Evolutionary conservation across 1,139 yeast species (phyloP), one percentile per base, ranked within the genome.

Genomic region (Taphrina flavorubra): DNA sequence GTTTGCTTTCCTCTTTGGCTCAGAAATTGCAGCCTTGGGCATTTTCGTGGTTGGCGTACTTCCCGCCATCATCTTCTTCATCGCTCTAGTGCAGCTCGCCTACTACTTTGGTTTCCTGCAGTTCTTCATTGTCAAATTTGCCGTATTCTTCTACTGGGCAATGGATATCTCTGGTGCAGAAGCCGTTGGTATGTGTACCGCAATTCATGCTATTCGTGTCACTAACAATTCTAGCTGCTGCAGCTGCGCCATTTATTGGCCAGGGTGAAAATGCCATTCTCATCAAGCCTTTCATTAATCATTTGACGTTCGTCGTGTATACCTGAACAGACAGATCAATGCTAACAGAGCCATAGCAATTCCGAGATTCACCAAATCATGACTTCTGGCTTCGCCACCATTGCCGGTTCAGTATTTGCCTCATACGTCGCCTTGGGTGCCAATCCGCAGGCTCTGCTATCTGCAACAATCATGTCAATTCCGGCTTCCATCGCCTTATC

Each of bases 401-500:
- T 86, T 72, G 83, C 89, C 2, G 90, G 90, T 44, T 85, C 88
- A 0, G 89, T 86, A 39, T 80, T 86, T 72, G 89, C 85, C 11
- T 85, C 89, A 11, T 86, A 86, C 75, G 86, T 86, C 73, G 86
- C 87, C 3, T 81, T 86, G 76, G 90, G 90, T 57, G 81, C 86
- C 73, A 85, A 85, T 73, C 82, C 89, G 1, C 88, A 86, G 75
- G 89, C 89, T 7, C 80, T 86, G 74, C 85, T 86, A 36, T 84
- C 88, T 25, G 84, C 88, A 37, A 86, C 89, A 81, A 87, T 86
- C 71, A 86, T 86, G 90, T 86, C 89, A 1, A 86, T 86, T 75
- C 90, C 90, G 6, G 87, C 88, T 40, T 84, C 88, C 10, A 79
- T 86, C 71, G 88, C 89, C 10, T 84, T 86, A 36, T 85, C 89